A percentile compares a stretch with the other conserved stretches of the same genome.
Evolutionary conservation across 176 grass and related monocot species (phyloP).

Genomic region (Paspalum vaginatum): DNA sequence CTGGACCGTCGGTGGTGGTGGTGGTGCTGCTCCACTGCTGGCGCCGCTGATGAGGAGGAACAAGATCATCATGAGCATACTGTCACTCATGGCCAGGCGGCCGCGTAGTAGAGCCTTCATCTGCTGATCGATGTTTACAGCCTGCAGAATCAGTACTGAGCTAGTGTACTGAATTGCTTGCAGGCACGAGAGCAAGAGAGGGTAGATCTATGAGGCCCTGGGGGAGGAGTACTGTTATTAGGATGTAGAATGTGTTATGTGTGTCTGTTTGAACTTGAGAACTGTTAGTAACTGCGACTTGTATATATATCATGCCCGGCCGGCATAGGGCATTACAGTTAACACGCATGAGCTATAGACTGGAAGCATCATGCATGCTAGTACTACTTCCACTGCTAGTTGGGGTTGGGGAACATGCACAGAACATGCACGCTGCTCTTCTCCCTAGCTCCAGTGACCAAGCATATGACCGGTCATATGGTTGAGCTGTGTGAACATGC

Average conservation of each 20-base stretch:
- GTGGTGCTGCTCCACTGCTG: background rate
- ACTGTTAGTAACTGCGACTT: too few species aligned
- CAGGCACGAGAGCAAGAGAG: too few species aligned
- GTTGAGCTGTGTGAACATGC: constrained; percentile 12
- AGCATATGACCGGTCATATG: background rate
- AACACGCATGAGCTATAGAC: too few species aligned
- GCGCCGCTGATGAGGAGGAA: background rate
- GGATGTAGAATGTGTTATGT: too few species aligned
- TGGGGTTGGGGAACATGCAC: background rate
- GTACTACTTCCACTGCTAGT: too few species aligned
- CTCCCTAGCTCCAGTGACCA: background rate
- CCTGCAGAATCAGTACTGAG: background rate
- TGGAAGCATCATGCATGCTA: too few species aligned
- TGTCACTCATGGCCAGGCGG: background rate
- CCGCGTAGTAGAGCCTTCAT: background rate
- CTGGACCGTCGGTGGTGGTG: background rate
- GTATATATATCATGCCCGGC: too few species aligned
- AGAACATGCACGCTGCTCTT: background rate
- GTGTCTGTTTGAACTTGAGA: too few species aligned
- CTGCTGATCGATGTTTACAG: background rate
- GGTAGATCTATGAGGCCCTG: too few species aligned
- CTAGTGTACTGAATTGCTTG: too few species aligned
- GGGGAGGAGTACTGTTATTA: too few species aligned
- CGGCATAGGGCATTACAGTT: too few species aligned
- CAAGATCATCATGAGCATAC: constrained; percentile 16